These are phyloP conservation scores for Yarrowia sp. DNA, from an alignment of 805 yeast species.

Conservation along the genomic window DNA sequence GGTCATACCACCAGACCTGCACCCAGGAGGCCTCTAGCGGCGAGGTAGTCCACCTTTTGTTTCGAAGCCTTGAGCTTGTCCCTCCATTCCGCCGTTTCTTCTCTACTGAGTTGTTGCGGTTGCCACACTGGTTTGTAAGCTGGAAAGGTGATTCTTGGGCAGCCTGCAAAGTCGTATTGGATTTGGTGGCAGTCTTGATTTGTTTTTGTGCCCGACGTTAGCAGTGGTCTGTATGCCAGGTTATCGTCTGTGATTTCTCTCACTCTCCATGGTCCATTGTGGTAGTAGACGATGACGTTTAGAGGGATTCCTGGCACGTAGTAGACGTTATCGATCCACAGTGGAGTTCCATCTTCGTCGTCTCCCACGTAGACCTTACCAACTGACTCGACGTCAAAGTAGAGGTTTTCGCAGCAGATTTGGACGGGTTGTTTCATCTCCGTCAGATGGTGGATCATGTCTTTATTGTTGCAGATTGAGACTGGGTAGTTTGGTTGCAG, in stretches of 20 bases:
- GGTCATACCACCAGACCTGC: not conserved
- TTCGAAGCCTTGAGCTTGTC: not conserved
- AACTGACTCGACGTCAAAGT: not conserved
- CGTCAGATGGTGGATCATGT: not conserved
- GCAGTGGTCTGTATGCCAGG: not conserved
- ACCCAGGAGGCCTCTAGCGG: not conserved
- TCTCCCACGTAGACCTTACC: constrained; percentile 18
- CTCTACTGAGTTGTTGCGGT: constrained; percentile 3
- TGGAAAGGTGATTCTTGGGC: constrained; percentile 14
- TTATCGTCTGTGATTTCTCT: not conserved
- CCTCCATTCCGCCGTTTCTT: not conserved
- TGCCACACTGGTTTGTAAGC: constrained; percentile 10
- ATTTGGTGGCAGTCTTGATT: constrained; percentile 4
- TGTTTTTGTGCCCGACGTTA: not conserved
- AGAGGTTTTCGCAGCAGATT: constrained; percentile 5
- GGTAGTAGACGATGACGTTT: constrained; percentile 12
- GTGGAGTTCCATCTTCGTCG: not conserved
- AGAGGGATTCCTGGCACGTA: constrained; percentile 21
- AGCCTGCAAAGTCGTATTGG: constrained; percentile 10
- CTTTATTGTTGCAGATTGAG: constrained; percentile 13
- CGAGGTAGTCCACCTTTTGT: constrained; percentile 17
- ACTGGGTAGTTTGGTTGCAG: not conserved
- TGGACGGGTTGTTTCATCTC: not conserved
- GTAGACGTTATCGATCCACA: constrained; percentile 11
- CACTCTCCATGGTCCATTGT: not conserved